phyloP scores from a whole-genome alignment of 495 filamentous ascomycete genomes.

The Podospora pseudoanserina region DNA sequence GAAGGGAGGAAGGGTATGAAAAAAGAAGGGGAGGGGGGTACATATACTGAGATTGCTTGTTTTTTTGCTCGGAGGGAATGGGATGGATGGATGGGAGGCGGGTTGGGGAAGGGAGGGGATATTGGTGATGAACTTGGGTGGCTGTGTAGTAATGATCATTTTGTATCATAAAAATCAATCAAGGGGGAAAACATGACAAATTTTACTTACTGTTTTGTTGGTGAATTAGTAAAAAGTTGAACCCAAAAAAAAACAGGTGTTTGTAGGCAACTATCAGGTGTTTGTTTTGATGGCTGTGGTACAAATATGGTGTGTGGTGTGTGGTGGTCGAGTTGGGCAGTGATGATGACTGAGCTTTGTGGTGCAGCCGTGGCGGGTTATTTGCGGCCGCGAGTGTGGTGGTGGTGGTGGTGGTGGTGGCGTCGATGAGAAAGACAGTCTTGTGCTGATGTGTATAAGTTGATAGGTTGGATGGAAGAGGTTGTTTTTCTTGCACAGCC shows the following conservation, averaged over 20 bases:
- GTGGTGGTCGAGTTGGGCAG: not conserved
- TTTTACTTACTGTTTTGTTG: too few species aligned
- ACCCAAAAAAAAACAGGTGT: not conserved
- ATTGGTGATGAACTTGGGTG: not conserved
- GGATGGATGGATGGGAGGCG: not conserved
- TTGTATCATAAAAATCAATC: not conserved
- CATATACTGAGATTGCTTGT: not conserved
- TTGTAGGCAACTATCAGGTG: not conserved
- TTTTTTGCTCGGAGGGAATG: not conserved
- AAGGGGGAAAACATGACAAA: not conserved
- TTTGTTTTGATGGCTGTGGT: too few species aligned
- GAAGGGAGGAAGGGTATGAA: not conserved
- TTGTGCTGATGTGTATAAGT: too few species aligned
- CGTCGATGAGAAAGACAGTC: not conserved
- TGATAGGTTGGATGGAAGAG: too few species aligned
- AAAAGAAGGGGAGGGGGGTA: not conserved
- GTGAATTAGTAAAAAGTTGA: too few species aligned
- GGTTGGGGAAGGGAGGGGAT: not conserved
- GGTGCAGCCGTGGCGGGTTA: not conserved
- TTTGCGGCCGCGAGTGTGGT: not conserved
- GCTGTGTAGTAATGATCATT: not conserved
- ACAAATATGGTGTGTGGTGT: too few species aligned
- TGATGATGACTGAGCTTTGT: not conserved
- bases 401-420: not conserved
- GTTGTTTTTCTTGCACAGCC: not conserved